Evolutionary conservation across 2,329 filamentous ascomycete genomes (phyloP).

Genomic region (Trichoderma lentiforme): DNA sequence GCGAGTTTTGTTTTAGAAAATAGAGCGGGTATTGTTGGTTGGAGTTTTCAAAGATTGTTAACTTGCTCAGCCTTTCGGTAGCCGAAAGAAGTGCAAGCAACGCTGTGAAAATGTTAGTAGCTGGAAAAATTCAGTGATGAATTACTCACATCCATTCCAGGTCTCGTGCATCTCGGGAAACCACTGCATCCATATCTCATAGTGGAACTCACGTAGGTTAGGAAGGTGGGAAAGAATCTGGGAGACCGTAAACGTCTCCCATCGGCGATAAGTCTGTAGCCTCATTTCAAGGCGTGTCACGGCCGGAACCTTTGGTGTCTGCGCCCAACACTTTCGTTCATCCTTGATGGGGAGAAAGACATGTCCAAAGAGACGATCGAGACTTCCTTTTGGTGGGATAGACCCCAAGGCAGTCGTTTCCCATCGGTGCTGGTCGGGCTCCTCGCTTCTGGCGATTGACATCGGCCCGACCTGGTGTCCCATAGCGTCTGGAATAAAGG

Average conservation of each 20-base stretch:
- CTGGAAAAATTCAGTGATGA: background rate
- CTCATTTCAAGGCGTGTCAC: constrained; percentile 9
- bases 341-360: background rate
- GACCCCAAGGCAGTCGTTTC: background rate
- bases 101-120: constrained; percentile 16
- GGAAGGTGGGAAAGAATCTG: constrained; percentile 36
- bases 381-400: background rate
- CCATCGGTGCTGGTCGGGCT: constrained; percentile 1
- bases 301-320: background rate
- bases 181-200: constrained; percentile 39
- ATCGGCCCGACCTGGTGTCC: constrained; percentile 17
- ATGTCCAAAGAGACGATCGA: constrained; percentile 6
- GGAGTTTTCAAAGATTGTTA: constrained; percentile 37
- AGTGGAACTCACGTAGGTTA: constrained; percentile 36
- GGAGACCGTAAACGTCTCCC: constrained; percentile 31
- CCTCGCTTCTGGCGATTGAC: background rate
- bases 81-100: constrained; percentile 29
- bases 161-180: constrained; percentile 31
- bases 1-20: constrained; percentile 15
- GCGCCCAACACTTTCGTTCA: constrained; percentile 3
- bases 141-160: constrained; percentile 17
- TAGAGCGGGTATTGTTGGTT: constrained; percentile 29
- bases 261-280: constrained; percentile 37
- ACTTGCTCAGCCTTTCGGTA: constrained; percentile 26
- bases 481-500: constrained; percentile 19